Conservation (phyloP, 2,329 filamentous ascomycete genomes). For the Metarhizium anisopliae region DNA sequence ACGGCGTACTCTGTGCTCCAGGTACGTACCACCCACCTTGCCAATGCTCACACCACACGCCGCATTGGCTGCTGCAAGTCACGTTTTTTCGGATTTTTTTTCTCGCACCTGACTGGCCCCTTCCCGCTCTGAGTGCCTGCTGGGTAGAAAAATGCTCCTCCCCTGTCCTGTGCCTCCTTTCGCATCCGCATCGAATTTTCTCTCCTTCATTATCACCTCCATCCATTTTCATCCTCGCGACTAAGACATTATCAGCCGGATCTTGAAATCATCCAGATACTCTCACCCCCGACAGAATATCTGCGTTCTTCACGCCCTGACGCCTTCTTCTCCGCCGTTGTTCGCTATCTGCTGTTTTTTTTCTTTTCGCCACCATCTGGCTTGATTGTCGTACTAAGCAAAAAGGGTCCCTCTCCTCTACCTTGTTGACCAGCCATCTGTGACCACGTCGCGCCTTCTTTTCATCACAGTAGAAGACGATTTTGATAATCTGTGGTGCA, state of each 20-base stretch:
- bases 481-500: conserved; percentile 7
- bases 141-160: background rate
- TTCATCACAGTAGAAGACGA: conserved; percentile 13
- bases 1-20: no score
- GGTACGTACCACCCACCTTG: no score
- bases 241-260: background rate
- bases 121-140: no score
- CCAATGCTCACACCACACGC: background rate
- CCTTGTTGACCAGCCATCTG: conserved; percentile 5
- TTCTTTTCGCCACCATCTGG: background rate
- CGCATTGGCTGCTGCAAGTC: conserved; percentile 1
- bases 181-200: background rate
- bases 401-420: background rate
- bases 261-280: background rate
- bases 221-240: background rate
- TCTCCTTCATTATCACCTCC: background rate
- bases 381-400: conserved; percentile 1
- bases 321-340: background rate
- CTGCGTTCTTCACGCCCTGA: background rate
- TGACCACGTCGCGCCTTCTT: conserved; percentile 10
- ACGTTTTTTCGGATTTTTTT: conserved; percentile 1
- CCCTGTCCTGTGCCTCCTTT: background rate
- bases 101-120: background rate
- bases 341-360: background rate
- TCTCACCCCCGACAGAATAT: background rate